These are phyloP conservation scores for Chaetothyriales sp. DNA, from an alignment of 2,329 filamentous ascomycete genomes.

Conservation along the genomic window DNA sequence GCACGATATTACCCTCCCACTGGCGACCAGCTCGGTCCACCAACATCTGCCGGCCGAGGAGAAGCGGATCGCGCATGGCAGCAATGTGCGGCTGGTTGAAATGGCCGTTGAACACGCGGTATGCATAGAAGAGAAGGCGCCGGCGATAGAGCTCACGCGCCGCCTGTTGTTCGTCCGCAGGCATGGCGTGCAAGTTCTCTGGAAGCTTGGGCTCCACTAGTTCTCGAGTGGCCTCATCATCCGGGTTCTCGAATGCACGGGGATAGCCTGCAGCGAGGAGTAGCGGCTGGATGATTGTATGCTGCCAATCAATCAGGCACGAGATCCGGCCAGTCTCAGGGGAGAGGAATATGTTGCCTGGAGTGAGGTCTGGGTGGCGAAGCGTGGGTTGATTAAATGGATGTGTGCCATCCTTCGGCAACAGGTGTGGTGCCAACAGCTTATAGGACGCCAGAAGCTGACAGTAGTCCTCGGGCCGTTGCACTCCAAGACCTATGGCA, in stretches of 20 bases:
- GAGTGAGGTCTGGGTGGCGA: conserved; percentile 17
- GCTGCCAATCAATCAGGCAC: conserved; percentile 16
- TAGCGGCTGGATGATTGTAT: conserved; percentile 11
- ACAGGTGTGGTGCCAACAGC: background rate
- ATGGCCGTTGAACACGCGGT: background rate
- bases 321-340: conserved; percentile 8
- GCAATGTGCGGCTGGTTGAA: background rate
- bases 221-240: conserved; percentile 8
- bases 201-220: conserved; percentile 2
- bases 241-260: conserved; percentile 1
- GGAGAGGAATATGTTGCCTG: conserved; percentile 14
- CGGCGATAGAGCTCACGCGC: background rate
- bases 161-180: background rate
- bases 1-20: background rate
- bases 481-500: background rate
- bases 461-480: background rate
- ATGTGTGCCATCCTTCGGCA: background rate
- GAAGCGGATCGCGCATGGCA: background rate
- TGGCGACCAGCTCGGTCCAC: background rate
- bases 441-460: background rate
- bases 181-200: background rate
- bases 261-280: conserved; percentile 10
- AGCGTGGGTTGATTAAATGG: conserved; percentile 8
- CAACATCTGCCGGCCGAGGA: background rate
- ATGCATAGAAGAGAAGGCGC: background rate